Percentiles rank a stretch among this genome's conserved stretches.
Conservation (phyloP, 306 rosid genomes). For the Trichosanthes truncata region DNA sequence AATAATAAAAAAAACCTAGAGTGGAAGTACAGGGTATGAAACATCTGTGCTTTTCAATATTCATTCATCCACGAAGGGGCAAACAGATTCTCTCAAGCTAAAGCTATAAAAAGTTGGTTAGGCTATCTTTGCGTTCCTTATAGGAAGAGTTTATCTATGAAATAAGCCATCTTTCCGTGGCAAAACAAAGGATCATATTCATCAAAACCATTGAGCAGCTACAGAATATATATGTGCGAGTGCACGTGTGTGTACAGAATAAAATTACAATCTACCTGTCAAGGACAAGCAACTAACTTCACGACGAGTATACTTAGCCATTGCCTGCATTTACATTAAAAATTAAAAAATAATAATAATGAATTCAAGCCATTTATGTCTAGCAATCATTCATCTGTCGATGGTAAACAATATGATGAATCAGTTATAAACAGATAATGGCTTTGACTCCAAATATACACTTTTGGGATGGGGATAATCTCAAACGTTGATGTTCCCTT, state of each 20-base stretch:
- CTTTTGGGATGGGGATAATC: background rate
- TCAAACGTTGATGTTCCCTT: background rate
- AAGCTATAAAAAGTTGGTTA: background rate
- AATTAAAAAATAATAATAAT: too few species aligned
- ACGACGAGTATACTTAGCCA: slow-evolving; percentile 76
- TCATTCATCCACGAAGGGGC: background rate
- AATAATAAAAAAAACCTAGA: too few species aligned
- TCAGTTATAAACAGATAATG: background rate
- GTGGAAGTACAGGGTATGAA: background rate
- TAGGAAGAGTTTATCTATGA: background rate
- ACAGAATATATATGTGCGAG: background rate
- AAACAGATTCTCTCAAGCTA: background rate
- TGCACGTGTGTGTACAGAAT: background rate
- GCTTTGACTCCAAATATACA: background rate
- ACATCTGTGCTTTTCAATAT: background rate
- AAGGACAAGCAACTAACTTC: slow-evolving; percentile 76
- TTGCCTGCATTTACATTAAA: slow-evolving; percentile 39
- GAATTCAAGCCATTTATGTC: background rate
- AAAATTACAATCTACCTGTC: slow-evolving; percentile 42
- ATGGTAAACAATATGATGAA: background rate
- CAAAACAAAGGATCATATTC: background rate
- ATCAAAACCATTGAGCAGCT: background rate
- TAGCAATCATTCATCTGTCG: background rate
- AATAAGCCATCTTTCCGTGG: background rate
- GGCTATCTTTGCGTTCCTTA: background rate